A percentile compares a stretch with the other conserved stretches of the same genome.
Conservation (phyloP, 805 yeast genomes). For the Saturnispora galanensis region DNA sequence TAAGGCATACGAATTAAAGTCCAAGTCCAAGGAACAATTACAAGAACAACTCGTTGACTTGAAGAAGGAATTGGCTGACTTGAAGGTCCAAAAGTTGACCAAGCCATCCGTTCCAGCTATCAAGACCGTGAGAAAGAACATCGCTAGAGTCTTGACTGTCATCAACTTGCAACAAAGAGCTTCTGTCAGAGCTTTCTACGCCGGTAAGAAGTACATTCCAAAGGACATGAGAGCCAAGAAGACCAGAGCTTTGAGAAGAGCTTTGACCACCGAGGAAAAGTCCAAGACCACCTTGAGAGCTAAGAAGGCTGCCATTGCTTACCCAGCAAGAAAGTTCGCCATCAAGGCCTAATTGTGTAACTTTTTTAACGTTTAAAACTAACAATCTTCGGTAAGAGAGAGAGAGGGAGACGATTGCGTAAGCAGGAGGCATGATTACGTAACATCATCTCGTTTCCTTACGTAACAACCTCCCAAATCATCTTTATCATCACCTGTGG, state of each 20-base stretch:
- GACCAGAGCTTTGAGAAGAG: slow-evolving; percentile 99
- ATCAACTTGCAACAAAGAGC: slow-evolving; percentile 96
- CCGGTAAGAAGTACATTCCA: slow-evolving; percentile 92
- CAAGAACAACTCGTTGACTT: slow-evolving; percentile 89
- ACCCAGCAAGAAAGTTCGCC: slow-evolving; percentile 98
- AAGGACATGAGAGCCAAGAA: slow-evolving; percentile 98
- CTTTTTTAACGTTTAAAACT: neutral
- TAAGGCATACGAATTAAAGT: slow-evolving; percentile 93
- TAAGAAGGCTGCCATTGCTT: slow-evolving; percentile 85
- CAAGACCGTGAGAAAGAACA: slow-evolving; percentile 94
- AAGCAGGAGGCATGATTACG: neutral
- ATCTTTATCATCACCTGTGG: too few species aligned
- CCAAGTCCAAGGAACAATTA: slow-evolving; percentile 94
- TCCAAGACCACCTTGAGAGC: slow-evolving; percentile 76
- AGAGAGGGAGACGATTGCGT: neutral
- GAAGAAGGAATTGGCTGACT: slow-evolving; percentile 91
- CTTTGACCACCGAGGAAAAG: slow-evolving; percentile 82
- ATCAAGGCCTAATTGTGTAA: slow-evolving; percentile 75
- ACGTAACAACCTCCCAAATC: too few species aligned
- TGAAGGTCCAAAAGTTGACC: slow-evolving; percentile 92
- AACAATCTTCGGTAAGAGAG: neutral
- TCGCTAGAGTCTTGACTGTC: slow-evolving; percentile 96
- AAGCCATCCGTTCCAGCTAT: slow-evolving; percentile 92
- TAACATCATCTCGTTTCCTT: too few species aligned
- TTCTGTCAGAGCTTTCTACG: slow-evolving; percentile 89